Base-by-base conservation (phyloP, 192 early-diverging fungal species). In the Coemansia sp. region DNA sequence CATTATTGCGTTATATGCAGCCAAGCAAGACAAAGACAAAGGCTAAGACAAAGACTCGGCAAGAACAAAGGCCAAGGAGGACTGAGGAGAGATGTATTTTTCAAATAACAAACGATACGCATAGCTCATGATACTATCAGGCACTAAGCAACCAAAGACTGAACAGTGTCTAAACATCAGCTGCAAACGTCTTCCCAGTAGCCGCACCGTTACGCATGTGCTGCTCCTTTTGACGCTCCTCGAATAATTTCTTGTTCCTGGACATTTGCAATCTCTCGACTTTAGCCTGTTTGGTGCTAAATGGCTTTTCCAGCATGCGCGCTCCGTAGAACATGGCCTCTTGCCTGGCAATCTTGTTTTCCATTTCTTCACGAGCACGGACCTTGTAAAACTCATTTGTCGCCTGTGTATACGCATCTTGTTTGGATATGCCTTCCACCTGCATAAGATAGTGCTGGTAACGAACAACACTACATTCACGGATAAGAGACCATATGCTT, bases 401-500 rank as follows among this genome's bases (percentile, higher is more conserved):
- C 21, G 92, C 91, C 55, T 85, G 82, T 45, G 83, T 85, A 65
- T 98, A 98, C 16, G 96, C 94, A 46, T 89, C 87, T 66, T 88
- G 85, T 75, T 90, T 85, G 22, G 88, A 76, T 69, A 91, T 76
- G 41, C 85, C 85, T 57, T 84, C 62, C 16, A 49, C 57, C 37
- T 82, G 73, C 87, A 94, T 93, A 48, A 95, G 82, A 78, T 92
- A 87, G 63, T 92, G 54, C 76, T 95, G 92, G 75, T 92, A 86
- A 75, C 91, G 90, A 56, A 97, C 88, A 15, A 83, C 81, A 43
- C 81, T 63, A 97, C 93, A 87, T 5, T 59, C 13, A 37, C 3
- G 39, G 39, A 40, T 15, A 5, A n/a, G n/a, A n/a, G 36, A 37
- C 36, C 39, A 59, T 15, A 39, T 16, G 8, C 1, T 6, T 39